phyloP scores from a whole-genome alignment of 2,329 filamentous ascomycete genomes.

The Teratosphaeria viscida region DNA sequence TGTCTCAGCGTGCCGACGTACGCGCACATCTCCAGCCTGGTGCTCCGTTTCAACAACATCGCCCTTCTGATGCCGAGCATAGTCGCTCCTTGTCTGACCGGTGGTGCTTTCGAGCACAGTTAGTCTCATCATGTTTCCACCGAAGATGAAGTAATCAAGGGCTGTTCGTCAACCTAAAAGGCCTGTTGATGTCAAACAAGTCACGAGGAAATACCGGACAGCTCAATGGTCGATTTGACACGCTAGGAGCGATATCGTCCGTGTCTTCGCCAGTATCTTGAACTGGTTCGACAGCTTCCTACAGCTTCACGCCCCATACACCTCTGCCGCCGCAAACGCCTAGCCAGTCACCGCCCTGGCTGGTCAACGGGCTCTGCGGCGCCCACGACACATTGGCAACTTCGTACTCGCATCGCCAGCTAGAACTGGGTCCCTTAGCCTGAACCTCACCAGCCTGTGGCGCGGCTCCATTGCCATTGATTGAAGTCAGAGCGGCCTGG shows the following conservation, averaged over 20 bases:
- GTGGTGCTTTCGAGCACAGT: no score
- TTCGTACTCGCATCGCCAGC: constrained; percentile 81
- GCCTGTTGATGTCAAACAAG: no score
- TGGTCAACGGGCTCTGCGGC: constrained; percentile 55
- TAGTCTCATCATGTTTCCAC: no score
- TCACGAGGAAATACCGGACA: no score
- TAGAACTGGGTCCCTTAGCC: constrained; percentile 58
- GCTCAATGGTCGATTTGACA: neutral
- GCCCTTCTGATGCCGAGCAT: no score
- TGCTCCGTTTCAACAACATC: no score
- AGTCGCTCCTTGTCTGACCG: no score
- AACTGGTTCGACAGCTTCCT: constrained; percentile 2
- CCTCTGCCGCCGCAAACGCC: constrained; percentile 72
- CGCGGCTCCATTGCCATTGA: constrained; percentile 17
- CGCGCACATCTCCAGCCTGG: no score
- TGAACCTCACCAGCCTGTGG: constrained; percentile 25
- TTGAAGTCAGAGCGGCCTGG: constrained; percentile 25
- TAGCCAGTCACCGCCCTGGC: constrained; percentile 70
- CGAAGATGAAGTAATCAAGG: no score
- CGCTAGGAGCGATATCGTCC: no score
- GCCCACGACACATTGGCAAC: constrained; percentile 79
- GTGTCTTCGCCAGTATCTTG: neutral
- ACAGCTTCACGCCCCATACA: constrained; percentile 62
- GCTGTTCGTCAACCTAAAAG: no score
- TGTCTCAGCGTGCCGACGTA: no score